Evolutionary conservation across 177 flowering plant genomes (phyloP).

Genomic region (Vitis hybrid): DNA sequence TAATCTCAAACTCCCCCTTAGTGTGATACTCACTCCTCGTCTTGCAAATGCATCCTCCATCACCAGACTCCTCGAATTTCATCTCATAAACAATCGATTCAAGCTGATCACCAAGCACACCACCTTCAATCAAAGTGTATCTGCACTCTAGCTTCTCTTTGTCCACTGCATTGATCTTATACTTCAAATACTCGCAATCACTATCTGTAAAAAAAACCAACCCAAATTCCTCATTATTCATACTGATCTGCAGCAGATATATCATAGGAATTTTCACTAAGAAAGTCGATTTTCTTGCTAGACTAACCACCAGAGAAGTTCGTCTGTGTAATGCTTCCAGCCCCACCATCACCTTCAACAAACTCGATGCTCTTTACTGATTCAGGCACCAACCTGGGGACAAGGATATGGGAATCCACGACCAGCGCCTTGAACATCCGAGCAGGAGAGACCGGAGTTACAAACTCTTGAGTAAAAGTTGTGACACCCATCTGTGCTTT

Average conservation of each 20-base stretch:
- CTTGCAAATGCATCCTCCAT: no score
- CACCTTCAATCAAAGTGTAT: constrained; percentile 33
- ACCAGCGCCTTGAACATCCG: constrained; percentile 4
- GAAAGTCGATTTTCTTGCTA: neutral
- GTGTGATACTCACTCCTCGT: no score
- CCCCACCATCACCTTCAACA: constrained; percentile 16
- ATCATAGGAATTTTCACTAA: neutral
- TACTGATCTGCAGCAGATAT: neutral
- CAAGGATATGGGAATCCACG: neutral
- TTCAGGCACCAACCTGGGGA: constrained; percentile 1
- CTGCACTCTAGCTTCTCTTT: constrained; percentile 20
- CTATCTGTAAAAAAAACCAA: neutral
- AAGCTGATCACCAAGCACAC: constrained; percentile 8
- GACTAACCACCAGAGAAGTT: neutral
- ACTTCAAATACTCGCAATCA: constrained; percentile 19
- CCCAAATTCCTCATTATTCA: neutral
- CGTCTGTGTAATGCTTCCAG: constrained; percentile 10
- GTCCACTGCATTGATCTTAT: constrained; percentile 20
- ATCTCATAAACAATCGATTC: constrained; percentile 1
- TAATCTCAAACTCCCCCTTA: no score
- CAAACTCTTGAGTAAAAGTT: neutral
- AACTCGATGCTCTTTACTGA: constrained; percentile 13
- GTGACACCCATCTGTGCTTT: constrained; percentile 1
- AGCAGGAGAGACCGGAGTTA: neutral
- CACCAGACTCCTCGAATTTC: no score